These are phyloP conservation scores for Fusarium burgessii DNA, from an alignment of 2,329 filamentous ascomycete species.

Conservation along the genomic window DNA sequence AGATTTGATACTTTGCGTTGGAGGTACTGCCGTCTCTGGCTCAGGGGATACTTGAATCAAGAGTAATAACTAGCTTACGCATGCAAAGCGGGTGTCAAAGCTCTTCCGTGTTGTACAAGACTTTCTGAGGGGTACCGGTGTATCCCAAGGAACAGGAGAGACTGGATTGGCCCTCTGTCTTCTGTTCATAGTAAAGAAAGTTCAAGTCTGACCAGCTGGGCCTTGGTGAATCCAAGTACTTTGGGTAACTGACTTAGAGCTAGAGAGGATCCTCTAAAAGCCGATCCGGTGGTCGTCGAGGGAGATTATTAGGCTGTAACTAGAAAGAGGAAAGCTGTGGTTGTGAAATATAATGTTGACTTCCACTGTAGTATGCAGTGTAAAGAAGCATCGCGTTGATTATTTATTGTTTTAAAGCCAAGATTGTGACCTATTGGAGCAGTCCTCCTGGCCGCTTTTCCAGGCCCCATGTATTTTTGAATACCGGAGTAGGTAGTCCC, in stretches of 20 bases:
- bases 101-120: constrained; percentile 1
- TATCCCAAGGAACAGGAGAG: background rate
- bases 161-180: background rate
- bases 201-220: constrained; percentile 19
- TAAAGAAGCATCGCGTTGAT: background rate
- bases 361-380: background rate
- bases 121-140: background rate
- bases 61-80: background rate
- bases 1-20: background rate
- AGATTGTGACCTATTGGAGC: background rate
- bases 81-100: background rate
- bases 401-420: background rate
- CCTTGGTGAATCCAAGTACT: constrained; percentile 13
- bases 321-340: background rate
- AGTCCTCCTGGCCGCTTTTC: background rate
- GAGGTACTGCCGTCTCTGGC: background rate
- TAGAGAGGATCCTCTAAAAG: background rate
- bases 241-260: background rate
- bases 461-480: background rate
- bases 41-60: background rate
- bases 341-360: background rate
- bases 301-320: background rate
- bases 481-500: no score
- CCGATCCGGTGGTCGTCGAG: background rate
- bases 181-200: background rate